A percentile compares a stretch with the other conserved stretches of the same genome.
Evolutionary conservation across 2,329 filamentous ascomycete species (phyloP).

Genomic region (Colletotrichum lupini): DNA sequence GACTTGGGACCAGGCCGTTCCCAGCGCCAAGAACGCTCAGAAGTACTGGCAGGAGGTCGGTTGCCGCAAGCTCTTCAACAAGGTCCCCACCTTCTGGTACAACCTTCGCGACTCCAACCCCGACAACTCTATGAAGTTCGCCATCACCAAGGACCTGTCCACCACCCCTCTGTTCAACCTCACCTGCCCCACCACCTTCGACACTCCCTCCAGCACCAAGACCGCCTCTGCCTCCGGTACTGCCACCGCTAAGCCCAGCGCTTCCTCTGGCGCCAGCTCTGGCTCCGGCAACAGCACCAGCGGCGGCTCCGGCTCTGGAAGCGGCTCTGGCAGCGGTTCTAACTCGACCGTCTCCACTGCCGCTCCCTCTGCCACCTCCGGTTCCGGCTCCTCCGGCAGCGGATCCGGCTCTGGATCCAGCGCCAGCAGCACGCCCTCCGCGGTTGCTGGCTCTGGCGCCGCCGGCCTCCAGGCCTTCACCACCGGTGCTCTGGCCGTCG

Average conservation of each 20-base stretch:
- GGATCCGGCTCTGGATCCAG: constrained; percentile 36
- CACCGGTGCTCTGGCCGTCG: constrained; percentile 35
- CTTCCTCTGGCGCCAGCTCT: constrained; percentile 36
- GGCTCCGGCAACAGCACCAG: not conserved
- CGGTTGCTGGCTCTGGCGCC: constrained; percentile 22
- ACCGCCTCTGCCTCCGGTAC: constrained; percentile 37
- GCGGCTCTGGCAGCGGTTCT: constrained; percentile 32
- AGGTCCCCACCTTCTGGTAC: constrained; percentile 71
- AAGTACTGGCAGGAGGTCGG: constrained; percentile 72
- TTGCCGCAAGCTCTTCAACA: constrained; percentile 67
- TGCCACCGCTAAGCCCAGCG: constrained; percentile 28
- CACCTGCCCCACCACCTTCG: constrained; percentile 59
- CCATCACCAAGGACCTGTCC: constrained; percentile 63
- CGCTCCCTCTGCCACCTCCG: constrained; percentile 32
- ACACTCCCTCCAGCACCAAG: constrained; percentile 44
- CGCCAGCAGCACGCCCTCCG: constrained; percentile 18
- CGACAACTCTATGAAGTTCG: constrained; percentile 68
- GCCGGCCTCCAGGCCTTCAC: constrained; percentile 28
- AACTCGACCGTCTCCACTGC: constrained; percentile 25
- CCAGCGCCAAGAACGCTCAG: constrained; percentile 69
- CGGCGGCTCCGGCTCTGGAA: constrained; percentile 18
- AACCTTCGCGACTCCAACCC: constrained; percentile 70
- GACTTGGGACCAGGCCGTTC: constrained; percentile 63
- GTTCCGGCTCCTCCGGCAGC: constrained; percentile 31
- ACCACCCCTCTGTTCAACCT: constrained; percentile 64